These are phyloP conservation scores for Nitzschia putrida DNA, from an alignment of 108 stramenopile genomes.

Conservation along the genomic window DNA sequence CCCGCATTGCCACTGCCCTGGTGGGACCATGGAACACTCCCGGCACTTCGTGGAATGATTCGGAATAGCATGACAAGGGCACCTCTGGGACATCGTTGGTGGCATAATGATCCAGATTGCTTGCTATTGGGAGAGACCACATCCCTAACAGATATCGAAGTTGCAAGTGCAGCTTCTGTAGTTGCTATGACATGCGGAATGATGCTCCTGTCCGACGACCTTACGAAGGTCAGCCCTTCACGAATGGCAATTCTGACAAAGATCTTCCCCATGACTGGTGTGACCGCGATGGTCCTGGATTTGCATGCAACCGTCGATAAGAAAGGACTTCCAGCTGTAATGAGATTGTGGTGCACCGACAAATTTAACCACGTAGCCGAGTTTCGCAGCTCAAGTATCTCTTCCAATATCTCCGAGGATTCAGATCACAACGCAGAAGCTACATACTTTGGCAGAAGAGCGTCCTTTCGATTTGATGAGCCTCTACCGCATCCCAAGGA, in stretches of 20 bases:
- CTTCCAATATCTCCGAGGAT: slow-evolving; percentile 11
- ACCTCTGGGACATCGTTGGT: slow-evolving; percentile 84
- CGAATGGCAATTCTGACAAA: slow-evolving; percentile 71
- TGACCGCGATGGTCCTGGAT: slow-evolving; percentile 76
- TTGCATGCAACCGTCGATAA: slow-evolving; percentile 71
- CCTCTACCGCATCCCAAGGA: slow-evolving; percentile 49
- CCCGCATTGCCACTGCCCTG: slow-evolving; percentile 84
- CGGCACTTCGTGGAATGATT: slow-evolving; percentile 84
- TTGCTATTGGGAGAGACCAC: slow-evolving; percentile 86
- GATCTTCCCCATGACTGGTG: slow-evolving; percentile 84
- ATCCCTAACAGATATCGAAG: slow-evolving; percentile 78
- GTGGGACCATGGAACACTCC: slow-evolving; percentile 92
- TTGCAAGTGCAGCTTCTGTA: slow-evolving; percentile 83
- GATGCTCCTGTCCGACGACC: slow-evolving; percentile 87
- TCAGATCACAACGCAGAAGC: slow-evolving; percentile 50
- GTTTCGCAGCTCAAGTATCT: slow-evolving; percentile 14
- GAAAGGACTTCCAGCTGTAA: slow-evolving; percentile 69
- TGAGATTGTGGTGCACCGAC: slow-evolving; percentile 86
- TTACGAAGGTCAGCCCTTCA: slow-evolving; percentile 65
- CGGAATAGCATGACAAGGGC: slow-evolving; percentile 86
- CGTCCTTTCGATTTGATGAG: slow-evolving; percentile 36
- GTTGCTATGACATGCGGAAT: slow-evolving; percentile 92
- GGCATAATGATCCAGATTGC: slow-evolving; percentile 96
- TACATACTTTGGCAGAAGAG: slow-evolving; percentile 42
- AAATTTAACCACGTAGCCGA: slow-evolving; percentile 36